phyloP scores from a whole-genome alignment of 1,284 basidiomycete genomes.

The Cystobasidium pallidum region DNA sequence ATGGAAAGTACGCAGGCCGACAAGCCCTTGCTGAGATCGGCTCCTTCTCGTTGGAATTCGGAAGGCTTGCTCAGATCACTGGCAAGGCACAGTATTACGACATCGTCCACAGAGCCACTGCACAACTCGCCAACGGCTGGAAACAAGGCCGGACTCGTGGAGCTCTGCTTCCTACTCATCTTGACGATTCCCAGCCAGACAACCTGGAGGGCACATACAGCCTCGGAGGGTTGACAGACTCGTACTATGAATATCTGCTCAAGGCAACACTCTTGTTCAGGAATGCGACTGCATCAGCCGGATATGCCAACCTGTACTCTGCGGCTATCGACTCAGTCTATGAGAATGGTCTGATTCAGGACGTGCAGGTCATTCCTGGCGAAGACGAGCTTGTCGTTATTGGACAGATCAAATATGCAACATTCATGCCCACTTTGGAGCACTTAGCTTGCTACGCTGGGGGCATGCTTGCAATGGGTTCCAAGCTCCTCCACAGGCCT shows the following conservation, averaged over 20 bases:
- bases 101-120: conserved; percentile 50
- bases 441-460: conserved; percentile 63
- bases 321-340: conserved; percentile 37
- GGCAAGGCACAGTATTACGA: conserved; percentile 62
- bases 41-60: conserved; percentile 62
- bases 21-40: conserved; percentile 57
- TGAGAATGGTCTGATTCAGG: conserved; percentile 10
- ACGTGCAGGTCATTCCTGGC: conserved; percentile 32
- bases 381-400: conserved; percentile 23
- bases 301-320: conserved; percentile 2
- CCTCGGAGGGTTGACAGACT: conserved; percentile 43
- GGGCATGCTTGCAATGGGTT: conserved; percentile 63
- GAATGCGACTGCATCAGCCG: conserved; percentile 15
- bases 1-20: conserved; percentile 44
- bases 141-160: conserved; percentile 8
- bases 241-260: conserved; percentile 64
- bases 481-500: conserved; percentile 58
- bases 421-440: conserved; percentile 46
- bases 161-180: conserved; percentile 26
- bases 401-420: conserved; percentile 24
- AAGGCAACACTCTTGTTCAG: conserved; percentile 60
- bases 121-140: conserved; percentile 26
- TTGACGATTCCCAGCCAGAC: conserved; percentile 29
- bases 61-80: conserved; percentile 61
- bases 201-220: conserved; percentile 22